phyloP scores from a whole-genome alignment of 2,329 filamentous ascomycete genomes.

The Colletotrichum shisoi region DNA sequence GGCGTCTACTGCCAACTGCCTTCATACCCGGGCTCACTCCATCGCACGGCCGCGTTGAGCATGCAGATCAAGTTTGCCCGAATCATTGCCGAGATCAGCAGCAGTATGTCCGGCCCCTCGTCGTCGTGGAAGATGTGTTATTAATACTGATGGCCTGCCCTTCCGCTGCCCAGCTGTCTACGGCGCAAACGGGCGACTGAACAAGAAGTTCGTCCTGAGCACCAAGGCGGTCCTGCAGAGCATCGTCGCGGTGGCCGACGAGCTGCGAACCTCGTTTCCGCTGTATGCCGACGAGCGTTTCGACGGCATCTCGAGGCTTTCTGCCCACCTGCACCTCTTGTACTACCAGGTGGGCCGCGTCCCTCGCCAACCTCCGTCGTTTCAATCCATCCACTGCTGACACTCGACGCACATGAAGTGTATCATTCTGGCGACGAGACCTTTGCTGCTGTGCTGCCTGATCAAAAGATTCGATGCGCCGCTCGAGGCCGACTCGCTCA shows the following conservation, averaged over 20 bases:
- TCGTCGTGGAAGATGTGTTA: not conserved
- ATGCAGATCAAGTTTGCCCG: conserved; percentile 49
- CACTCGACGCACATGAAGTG: conserved; percentile 40
- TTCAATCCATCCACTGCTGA: not conserved
- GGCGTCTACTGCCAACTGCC: conserved; percentile 56
- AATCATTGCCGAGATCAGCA: conserved; percentile 46
- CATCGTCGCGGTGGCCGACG: conserved; percentile 46
- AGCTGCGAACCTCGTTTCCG: conserved; percentile 46
- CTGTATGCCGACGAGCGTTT: conserved; percentile 44
- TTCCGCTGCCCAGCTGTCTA: conserved; percentile 44
- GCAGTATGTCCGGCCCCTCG: conserved; percentile 40
- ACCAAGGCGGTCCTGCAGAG: conserved; percentile 46
- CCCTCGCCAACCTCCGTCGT: no score
- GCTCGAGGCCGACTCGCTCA: conserved; percentile 45
- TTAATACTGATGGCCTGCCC: not conserved
- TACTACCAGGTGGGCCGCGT: conserved; percentile 46
- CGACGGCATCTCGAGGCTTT: conserved; percentile 48
- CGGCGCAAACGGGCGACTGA: conserved; percentile 44
- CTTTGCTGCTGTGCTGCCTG: conserved; percentile 46
- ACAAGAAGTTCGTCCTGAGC: conserved; percentile 46
- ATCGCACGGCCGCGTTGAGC: conserved; percentile 44
- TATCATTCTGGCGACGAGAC: conserved; percentile 48
- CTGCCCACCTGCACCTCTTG: conserved; percentile 47
- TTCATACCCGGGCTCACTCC: conserved; percentile 43
- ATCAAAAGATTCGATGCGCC: conserved; percentile 47